Evolutionary conservation across 768 basidiomycete genomes (phyloP), one percentile per base, ranked within the genome.

Genomic region (Crassisporium funariophilum): DNA sequence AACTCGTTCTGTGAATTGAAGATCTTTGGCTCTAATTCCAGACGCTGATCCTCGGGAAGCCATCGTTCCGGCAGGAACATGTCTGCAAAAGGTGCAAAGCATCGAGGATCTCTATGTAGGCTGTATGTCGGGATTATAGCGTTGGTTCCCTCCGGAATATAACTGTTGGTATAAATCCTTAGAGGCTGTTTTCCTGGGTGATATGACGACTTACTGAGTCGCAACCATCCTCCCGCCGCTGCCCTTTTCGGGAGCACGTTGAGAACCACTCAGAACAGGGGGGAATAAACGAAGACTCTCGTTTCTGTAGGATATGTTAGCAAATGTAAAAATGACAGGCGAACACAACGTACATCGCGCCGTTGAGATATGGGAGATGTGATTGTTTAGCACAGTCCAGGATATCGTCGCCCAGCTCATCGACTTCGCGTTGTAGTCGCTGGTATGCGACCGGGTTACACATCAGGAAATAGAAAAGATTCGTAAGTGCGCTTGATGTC

Each of bases 141-240:
- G 31, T 62, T 64, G n/a, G 68, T 74, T 23, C 71, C 72, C 58
- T 71, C 71, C 7, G 71, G 69, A 15, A 74, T 64, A 45, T 63
- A 69, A 33, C 47, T 52, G 20, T 9, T 20, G 20, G 12, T 23
- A 19, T 13, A 13, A 24, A 35, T 20, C 22, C 6, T 17, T 34
- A 11, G 25, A 19, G 15, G 16, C 27, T 12, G 27, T 15, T n/a
- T 13, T 12, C 3, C 23, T n/a, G 34, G 40, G 10, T 5, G 16
- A n/a, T 16, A 17, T 39, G 36, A 19, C 25, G 16, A 49, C 55
- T 53, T 42, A 65, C 68, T 62, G 52, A 21, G 56, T 31, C 13
- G 49, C 70, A 35, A 70, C 42, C 48, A 60, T 50, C 34, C 61
- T 59, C 25, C 66, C 68, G 5, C 65, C 63, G 38, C 62, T 62